A percentile compares a stretch with the other conserved stretches of the same genome.
These are phyloP conservation scores for Penicillium hordei DNA, from an alignment of 2,329 filamentous ascomycete species.

Conservation along the genomic window DNA sequence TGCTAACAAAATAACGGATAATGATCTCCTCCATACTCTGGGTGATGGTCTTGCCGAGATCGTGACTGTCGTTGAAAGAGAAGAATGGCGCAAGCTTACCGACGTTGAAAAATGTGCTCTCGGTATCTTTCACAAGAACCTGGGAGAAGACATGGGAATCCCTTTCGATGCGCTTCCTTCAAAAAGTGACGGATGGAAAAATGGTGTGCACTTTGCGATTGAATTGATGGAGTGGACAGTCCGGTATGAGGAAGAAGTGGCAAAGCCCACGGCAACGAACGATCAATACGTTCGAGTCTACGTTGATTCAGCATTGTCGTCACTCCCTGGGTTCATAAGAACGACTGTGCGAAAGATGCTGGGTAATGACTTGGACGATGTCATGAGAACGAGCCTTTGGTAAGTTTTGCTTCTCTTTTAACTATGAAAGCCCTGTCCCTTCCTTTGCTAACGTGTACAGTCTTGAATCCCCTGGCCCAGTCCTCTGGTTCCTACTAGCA, in stretches of 20 bases:
- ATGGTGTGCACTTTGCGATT: slow-evolving; percentile 8
- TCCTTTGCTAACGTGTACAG: background rate
- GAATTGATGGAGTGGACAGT: slow-evolving; percentile 15
- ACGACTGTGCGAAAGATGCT: slow-evolving; percentile 16
- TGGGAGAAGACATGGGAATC: slow-evolving; percentile 67
- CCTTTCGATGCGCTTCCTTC: slow-evolving; percentile 29
- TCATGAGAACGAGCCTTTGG: slow-evolving; percentile 20
- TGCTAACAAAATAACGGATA: slow-evolving; percentile 55
- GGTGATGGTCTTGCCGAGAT: slow-evolving; percentile 63
- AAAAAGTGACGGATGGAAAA: background rate
- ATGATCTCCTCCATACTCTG: slow-evolving; percentile 61
- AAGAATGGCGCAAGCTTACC: slow-evolving; percentile 66
- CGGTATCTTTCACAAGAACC: slow-evolving; percentile 62
- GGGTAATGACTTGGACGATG: slow-evolving; percentile 16
- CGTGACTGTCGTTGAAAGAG: slow-evolving; percentile 56
- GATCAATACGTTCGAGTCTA: slow-evolving; percentile 21
- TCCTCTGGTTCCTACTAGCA: background rate
- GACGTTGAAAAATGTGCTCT: slow-evolving; percentile 64
- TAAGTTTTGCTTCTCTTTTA: slow-evolving; percentile 5
- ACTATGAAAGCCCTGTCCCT: background rate
- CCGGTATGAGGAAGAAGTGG: slow-evolving; percentile 13
- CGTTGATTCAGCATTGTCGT: slow-evolving; percentile 14
- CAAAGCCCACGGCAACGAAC: slow-evolving; percentile 14
- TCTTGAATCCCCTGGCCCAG: slow-evolving; percentile 5
- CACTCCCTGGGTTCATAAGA: slow-evolving; percentile 11